Evolutionary conservation across 306 rosid genomes (phyloP), one percentile per base, ranked within the genome.

Genomic region (Prosopis cineraria): DNA sequence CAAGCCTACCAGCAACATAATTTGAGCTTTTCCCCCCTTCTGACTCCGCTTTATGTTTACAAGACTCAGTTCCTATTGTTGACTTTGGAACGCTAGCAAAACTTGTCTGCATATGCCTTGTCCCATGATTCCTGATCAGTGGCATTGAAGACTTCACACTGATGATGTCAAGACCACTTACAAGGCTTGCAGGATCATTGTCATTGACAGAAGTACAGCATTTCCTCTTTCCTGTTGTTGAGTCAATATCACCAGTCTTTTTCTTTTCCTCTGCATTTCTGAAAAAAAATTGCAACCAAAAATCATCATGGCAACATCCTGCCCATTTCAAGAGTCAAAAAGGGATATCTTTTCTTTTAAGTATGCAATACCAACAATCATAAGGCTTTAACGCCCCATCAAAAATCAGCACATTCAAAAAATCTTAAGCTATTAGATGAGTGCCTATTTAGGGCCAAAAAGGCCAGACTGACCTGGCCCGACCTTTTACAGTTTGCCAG

Each of bases 201-300:
- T 6, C 70, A 76, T 71, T 27, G 52, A 20, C 27, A 27, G 90
- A 78, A 80, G 82, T 70, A 77, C 75, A 39, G 34, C 80, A 24
- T 37, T 86, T 86, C 40, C 70, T 85, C 44, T 73, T 81, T 79
- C 76, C 77, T 36, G 27, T 34, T 31, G 82, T 14, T 55, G 80
- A 43, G 74, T 82, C 70, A 43, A 45, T 76, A 70, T 36, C 9
- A 19, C 84, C 85, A 45, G 58, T 72, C 89, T 79, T 80, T 84
- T 76, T 81, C 93, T 90, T 90, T 80, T 89, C 73, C 80, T 85
- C 29, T 27, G 73, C 20, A 43, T 37, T 27, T 81, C 97, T 91
- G 87, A 69, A 34, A 74, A 68, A 50, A 84, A 86, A 39, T 64
- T 80, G 77, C 79, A 69, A 80, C 69, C 37, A 68, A 70, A 80